Percentiles rank a stretch among this genome's conserved stretches.
Conservation (phyloP, 306 rosid genomes). For the Trifolium repens region DNA sequence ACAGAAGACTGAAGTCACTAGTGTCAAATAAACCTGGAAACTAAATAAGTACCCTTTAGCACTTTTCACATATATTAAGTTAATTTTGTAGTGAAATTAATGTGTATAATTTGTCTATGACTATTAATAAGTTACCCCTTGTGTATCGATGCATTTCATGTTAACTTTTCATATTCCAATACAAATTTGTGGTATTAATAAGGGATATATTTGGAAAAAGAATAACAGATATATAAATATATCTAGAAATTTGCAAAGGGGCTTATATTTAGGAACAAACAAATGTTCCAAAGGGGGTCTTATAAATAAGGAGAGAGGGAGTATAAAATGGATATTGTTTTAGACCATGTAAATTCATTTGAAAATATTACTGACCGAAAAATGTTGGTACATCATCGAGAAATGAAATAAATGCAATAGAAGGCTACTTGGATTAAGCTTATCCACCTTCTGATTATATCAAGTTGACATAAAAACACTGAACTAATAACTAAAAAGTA, state of each 20-base stretch:
- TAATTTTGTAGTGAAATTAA: neutral
- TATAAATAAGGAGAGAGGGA: neutral
- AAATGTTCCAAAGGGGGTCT: neutral
- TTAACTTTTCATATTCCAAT: neutral
- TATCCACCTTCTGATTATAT: conserved; percentile 15
- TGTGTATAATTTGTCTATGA: neutral
- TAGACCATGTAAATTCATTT: neutral
- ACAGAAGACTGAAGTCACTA: neutral
- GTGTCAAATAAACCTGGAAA: conserved; percentile 27
- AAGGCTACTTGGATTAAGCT: conserved; percentile 9
- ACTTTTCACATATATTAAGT: neutral
- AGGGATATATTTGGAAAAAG: neutral
- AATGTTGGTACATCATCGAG: neutral
- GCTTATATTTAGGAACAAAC: neutral
- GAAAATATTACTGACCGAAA: neutral
- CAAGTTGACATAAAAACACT: conserved; percentile 26
- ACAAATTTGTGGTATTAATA: neutral
- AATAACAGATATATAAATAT: neutral
- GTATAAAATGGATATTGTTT: conserved; percentile 18
- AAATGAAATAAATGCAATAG: conserved; percentile 17
- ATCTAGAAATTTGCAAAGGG: neutral
- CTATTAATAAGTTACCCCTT: neutral
- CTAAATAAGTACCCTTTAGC: neutral
- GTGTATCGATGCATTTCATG: neutral
- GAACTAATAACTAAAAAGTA: neutral